Evolutionary conservation across 2,329 filamentous ascomycete species (phyloP), one percentile per base, ranked within the genome.

Genomic region (Pseudogymnoascus sp.): DNA sequence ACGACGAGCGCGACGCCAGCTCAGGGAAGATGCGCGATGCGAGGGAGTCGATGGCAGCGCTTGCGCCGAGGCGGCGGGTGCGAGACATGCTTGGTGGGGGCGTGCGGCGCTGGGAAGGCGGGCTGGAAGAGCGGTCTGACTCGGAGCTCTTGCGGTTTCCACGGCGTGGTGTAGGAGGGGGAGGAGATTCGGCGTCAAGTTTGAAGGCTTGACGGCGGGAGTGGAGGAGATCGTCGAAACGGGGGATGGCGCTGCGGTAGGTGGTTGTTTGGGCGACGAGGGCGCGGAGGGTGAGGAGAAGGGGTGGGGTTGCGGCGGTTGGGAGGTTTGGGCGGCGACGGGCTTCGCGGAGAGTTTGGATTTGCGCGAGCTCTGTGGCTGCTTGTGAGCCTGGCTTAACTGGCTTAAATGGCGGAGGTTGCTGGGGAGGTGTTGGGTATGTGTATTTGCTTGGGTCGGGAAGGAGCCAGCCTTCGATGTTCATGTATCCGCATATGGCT

Each of bases 401-500:
- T 2, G 57, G 32, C 18, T 38, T 39, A 12, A 18, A n/a, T 4
- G 57, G n/a, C 70, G 66, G 18, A 58, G 39, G 73, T 76, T 32
- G 67, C 67, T 35, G 69, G 5, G 47, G 28, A 2, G 47, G 47
- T 12, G 28, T 65, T 62, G 12, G 63, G 62, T 83, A 89, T 5
- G 77, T 75, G 68, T 86, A 89, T 62, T 77, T 79, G n/a, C 76
- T 78, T 3, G 89, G 88, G 60, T 87, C 84, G 14, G 90, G 86
- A 5, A 93, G 78, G 30, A 97, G 77, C 93, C 94, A 99, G n/a
- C 89, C 89, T 69, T 97, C 91, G 11, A 97, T 80, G 18, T 86
- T 85, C 70, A 96, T 87, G 64, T 90, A 89, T 5, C 91, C 89
- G 67, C 94, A 97, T 0, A 89, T 85, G 9, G 89, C 89, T 39